Base-by-base conservation (phyloP, 768 basidiomycete species). In the Trametes elegans region DNA sequence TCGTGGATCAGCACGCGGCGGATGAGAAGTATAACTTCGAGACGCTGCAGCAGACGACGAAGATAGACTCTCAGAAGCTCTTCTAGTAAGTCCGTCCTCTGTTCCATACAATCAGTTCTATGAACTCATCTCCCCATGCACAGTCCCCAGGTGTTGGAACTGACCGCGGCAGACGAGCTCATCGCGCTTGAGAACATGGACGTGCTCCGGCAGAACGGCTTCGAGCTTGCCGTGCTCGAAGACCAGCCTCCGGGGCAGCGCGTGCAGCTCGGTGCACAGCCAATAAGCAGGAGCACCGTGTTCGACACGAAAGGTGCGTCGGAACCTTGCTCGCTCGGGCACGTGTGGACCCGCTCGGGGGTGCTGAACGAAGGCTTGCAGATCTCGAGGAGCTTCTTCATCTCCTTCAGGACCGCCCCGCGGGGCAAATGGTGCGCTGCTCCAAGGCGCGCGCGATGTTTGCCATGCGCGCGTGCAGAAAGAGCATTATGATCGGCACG, bases 1-100 rank as follows among this genome's bases (percentile, higher is more conserved):
- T 99, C 58, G 81, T 98, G 16, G 96, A 98, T 64, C 96, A 98
- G 67, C 96, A 98, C 70, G 96, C 96, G 5, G 87, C 92, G 5
- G 97, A 99, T 70, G 97, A 98, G 71, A 98, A 98, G 74, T 98
- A 91, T 72, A 98, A 98, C 68, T 98, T 98, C 66, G 97, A 98
- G 76, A 89, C 82, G 1, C 72, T 98, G 53, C 96, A 98, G 69
- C 78, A 82, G 60, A 93, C 85, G n/a, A 98, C 95, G 10, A 80
- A 79, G 47, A 94, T 99, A 53, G 81, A 90, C 61, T 90, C 89
- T 2, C 96, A 98, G 64, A 83, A 75, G 57, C 75, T 98, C 4
- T 82, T 96, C 68, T 79, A 79, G 95, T 95, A 61, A 51, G 83
- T 73, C 40, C 24, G 18, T 26, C n/a, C 9, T 32, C 16, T 7